Percentiles rank a stretch among this genome's conserved stretches.
phyloP scores from a whole-genome alignment of 352 stramenopile species.

The Pythium aquatile region DNA sequence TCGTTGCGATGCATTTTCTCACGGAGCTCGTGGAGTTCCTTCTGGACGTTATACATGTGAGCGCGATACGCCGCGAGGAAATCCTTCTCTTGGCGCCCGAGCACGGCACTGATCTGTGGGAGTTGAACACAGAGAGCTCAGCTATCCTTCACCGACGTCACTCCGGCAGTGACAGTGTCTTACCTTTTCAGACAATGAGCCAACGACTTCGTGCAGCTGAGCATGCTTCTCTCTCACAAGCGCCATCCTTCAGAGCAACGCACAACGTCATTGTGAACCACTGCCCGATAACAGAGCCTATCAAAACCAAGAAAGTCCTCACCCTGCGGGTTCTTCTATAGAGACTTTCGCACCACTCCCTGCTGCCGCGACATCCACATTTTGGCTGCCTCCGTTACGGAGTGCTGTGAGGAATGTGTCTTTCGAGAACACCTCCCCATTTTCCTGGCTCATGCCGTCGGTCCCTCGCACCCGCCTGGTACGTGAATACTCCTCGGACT shows the following conservation, averaged over 20 bases:
- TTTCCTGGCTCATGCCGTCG: constrained; percentile 48
- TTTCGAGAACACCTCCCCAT: constrained; percentile 68
- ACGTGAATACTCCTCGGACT: not conserved
- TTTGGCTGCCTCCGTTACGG: constrained; percentile 37
- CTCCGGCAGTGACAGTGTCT: not conserved
- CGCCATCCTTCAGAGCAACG: constrained; percentile 48
- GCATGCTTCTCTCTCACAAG: constrained; percentile 77
- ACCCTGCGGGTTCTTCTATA: constrained; percentile 52
- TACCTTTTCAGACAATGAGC: constrained; percentile 83
- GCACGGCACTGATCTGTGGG: constrained; percentile 76
- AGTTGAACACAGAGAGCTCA: not conserved
- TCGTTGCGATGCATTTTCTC: constrained; percentile 90
- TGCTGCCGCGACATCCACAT: constrained; percentile 6
- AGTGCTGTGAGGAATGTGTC: constrained; percentile 79
- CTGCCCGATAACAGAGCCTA: not conserved
- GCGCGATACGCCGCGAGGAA: constrained; percentile 92
- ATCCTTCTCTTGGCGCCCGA: constrained; percentile 90
- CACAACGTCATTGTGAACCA: not conserved
- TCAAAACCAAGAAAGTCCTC: constrained; percentile 5
- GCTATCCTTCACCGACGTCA: not conserved
- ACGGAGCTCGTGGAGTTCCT: constrained; percentile 91
- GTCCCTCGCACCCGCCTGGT: not conserved
- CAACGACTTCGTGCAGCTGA: constrained; percentile 78
- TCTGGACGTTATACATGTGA: constrained; percentile 95
- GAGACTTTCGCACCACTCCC: constrained; percentile 7